These are phyloP conservation scores for Leccinum griseonigrum DNA, from an alignment of 1,284 basidiomycete species.

Conservation along the genomic window DNA sequence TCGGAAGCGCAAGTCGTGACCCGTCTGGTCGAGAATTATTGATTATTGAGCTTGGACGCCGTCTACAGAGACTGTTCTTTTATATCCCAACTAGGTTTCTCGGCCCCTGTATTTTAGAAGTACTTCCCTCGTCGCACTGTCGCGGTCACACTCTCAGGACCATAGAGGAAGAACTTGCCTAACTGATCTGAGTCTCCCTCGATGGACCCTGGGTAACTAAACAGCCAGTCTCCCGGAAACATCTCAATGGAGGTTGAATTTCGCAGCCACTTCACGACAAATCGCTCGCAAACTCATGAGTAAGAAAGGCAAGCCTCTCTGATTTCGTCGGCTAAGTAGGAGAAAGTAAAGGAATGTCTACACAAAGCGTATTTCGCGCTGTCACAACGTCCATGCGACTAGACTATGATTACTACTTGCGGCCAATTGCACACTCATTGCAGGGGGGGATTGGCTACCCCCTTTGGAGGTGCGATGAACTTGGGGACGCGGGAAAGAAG, in stretches of 20 bases:
- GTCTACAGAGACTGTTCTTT: neutral
- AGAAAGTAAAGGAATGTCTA: neutral
- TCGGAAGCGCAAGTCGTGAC: neutral
- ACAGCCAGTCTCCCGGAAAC: too few relatives aligned
- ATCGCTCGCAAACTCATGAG: constrained; percentile 29
- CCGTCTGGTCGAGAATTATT: constrained; percentile 22
- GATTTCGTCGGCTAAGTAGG: neutral
- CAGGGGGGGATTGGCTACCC: neutral
- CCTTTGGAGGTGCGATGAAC: neutral
- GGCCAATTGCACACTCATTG: neutral
- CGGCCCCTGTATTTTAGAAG: neutral
- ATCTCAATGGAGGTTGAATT: neutral
- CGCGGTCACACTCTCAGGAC: too few relatives aligned
- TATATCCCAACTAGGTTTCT: neutral
- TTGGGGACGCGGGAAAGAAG: neutral
- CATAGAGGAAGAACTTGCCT: too few relatives aligned
- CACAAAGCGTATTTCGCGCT: neutral
- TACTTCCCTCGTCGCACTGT: neutral
- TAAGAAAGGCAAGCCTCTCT: constrained; percentile 28
- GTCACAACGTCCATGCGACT: neutral
- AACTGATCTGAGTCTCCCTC: too few relatives aligned
- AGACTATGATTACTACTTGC: neutral
- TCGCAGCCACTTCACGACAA: constrained; percentile 7
- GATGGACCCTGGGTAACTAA: too few relatives aligned
- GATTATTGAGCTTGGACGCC: neutral